Evolutionary conservation across 306 rosid species (phyloP).

Genomic region (Lupinus albus): DNA sequence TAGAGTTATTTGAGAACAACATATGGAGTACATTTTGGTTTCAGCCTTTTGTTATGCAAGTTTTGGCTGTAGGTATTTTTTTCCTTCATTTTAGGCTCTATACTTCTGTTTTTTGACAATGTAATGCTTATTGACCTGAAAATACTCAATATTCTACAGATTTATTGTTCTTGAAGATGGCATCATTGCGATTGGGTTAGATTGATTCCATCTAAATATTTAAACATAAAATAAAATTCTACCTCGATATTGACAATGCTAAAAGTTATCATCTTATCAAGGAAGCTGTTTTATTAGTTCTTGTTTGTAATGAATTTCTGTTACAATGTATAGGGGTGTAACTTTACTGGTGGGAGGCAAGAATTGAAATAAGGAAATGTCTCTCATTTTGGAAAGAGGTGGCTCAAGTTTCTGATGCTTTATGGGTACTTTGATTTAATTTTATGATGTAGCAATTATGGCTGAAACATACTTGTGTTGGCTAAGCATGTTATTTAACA

Average conservation of each 20-base stretch:
- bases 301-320: conserved; percentile 15
- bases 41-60: no score
- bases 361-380: conserved; percentile 36
- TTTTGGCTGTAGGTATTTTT: no score
- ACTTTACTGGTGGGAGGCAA: conserved; percentile 31
- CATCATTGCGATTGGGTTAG: neutral
- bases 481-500: conserved; percentile 19
- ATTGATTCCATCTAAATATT: conserved; percentile 4
- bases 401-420: conserved; percentile 41
- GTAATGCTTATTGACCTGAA: conserved; percentile 15
- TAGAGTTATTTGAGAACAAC: no score
- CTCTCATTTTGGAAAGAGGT: conserved; percentile 37
- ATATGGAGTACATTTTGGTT: no score
- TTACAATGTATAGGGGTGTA: conserved; percentile 43
- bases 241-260: neutral
- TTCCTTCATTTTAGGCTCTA: no score
- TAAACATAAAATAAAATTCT: neutral
- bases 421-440: conserved; percentile 34
- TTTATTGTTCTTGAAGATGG: neutral
- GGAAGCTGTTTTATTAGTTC: neutral
- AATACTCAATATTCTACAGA: neutral
- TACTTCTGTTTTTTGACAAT: neutral
- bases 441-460: conserved; percentile 38
- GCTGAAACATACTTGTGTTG: conserved; percentile 29
- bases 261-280: conserved; percentile 2